phyloP scores from a whole-genome alignment of 345 rosid genomes.

The Gossypium raimondii region DNA sequence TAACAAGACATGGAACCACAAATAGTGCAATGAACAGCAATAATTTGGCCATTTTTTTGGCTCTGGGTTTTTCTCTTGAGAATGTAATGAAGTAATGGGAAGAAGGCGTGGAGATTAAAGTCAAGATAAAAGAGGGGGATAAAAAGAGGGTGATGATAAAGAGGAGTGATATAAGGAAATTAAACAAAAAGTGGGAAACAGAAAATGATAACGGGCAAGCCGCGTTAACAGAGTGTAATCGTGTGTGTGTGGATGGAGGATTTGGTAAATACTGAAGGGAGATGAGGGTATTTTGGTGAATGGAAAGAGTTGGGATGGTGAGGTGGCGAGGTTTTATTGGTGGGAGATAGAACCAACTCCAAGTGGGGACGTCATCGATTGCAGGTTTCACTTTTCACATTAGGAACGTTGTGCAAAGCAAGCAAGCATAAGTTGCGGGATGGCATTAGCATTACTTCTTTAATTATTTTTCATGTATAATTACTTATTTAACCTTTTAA shows the following conservation, averaged over 20 bases:
- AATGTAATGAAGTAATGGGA: neutral
- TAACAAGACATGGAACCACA: constrained; percentile 44
- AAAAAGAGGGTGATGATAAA: neutral
- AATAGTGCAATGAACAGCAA: constrained; percentile 45
- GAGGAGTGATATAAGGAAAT: constrained; percentile 14
- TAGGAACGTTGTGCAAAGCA: too few species aligned
- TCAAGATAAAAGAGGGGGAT: neutral
- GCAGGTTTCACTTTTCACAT: constrained; percentile 36
- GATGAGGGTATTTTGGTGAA: neutral
- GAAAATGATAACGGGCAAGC: neutral
- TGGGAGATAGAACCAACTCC: neutral
- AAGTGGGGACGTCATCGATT: neutral
- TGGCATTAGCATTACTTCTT: neutral
- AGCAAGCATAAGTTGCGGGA: neutral
- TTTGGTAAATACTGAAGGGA: neutral
- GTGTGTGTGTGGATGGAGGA: neutral
- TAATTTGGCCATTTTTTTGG: constrained; percentile 41
- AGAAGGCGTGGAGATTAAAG: neutral
- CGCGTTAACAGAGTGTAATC: constrained; percentile 17
- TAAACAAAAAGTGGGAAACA: neutral
- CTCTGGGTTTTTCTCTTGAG: neutral
- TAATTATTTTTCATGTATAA: too few species aligned
- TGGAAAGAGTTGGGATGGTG: neutral
- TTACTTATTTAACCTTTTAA: too few species aligned
- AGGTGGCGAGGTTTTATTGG: neutral